Percentiles rank a stretch among this genome's conserved stretches.
phyloP scores from a whole-genome alignment of 352 stramenopile species.

The Phytophthora chlamydospora region DNA sequence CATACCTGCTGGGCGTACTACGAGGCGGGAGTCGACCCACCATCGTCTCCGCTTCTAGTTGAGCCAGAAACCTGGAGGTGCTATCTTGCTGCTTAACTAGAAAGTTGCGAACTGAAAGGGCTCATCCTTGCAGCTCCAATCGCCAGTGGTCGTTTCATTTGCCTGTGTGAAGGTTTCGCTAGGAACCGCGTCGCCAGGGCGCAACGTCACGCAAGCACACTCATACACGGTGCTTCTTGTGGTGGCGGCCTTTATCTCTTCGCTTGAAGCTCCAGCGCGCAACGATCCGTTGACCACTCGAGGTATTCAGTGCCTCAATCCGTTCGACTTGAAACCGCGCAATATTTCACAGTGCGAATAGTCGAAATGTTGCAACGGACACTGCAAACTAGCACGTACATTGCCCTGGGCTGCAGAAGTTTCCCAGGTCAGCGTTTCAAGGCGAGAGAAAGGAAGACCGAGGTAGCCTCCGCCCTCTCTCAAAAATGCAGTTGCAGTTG shows the following conservation, averaged over 20 bases:
- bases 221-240: not conserved
- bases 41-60: conserved; percentile 6
- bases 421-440: too few species aligned
- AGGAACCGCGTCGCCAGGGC: conserved; percentile 1
- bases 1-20: conserved; percentile 17
- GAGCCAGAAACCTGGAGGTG: not conserved
- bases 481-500: too few species aligned
- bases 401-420: too few species aligned
- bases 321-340: conserved; percentile 6
- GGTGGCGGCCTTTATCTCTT: not conserved
- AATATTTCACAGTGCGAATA: conserved; percentile 31
- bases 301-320: conserved; percentile 11
- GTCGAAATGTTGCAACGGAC: conserved; percentile 30
- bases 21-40: conserved; percentile 22
- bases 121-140: not conserved
- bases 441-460: too few species aligned
- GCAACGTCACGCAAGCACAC: conserved; percentile 12
- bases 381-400: too few species aligned
- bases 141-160: conserved; percentile 32
- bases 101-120: conserved; percentile 22
- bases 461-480: too few species aligned
- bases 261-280: conserved; percentile 3
- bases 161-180: conserved; percentile 28
- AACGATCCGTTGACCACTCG: conserved; percentile 23
- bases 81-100: conserved; percentile 5